Evolutionary conservation across 805 yeast species (phyloP).

Genomic region (Candida sithepensis): DNA sequence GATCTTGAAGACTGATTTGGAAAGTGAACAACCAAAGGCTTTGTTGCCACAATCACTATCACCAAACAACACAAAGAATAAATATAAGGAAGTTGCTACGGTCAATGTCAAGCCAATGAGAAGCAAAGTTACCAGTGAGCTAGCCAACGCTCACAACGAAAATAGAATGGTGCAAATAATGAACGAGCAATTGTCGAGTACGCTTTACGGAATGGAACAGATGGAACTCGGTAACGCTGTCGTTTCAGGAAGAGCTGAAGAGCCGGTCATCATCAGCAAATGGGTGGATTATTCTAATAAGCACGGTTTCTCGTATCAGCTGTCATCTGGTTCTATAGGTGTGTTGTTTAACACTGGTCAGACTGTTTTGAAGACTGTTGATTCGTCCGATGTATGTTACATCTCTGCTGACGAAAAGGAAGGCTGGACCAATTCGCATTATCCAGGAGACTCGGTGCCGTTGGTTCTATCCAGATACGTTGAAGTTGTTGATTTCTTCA

Average conservation of each 20-base stretch:
- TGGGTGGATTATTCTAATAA: conserved; percentile 98
- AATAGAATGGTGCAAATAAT: conserved; percentile 25
- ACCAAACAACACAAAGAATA: conserved; percentile 85
- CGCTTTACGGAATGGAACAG: conserved; percentile 13
- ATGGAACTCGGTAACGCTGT: neutral
- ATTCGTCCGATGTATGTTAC: conserved; percentile 64
- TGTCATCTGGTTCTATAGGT: conserved; percentile 86
- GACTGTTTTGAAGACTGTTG: conserved; percentile 69
- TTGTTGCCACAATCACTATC: conserved; percentile 86
- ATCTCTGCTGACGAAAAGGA: conserved; percentile 44
- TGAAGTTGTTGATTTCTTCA: conserved; percentile 83
- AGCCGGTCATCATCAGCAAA: conserved; percentile 74
- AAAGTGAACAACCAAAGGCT: conserved; percentile 62
- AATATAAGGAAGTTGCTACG: conserved; percentile 66
- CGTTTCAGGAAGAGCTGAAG: neutral
- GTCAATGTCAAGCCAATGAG: conserved; percentile 24
- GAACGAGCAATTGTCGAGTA: conserved; percentile 26
- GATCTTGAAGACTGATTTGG: conserved; percentile 63
- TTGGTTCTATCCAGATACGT: conserved; percentile 59
- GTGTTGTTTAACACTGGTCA: conserved; percentile 84
- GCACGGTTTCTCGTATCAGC: conserved; percentile 92
- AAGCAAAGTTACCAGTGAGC: conserved; percentile 25
- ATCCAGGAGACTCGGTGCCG: conserved; percentile 41
- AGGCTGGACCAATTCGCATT: conserved; percentile 55
- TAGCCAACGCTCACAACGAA: conserved; percentile 27